Evolutionary conservation across 768 basidiomycete species (phyloP), one percentile per base, ranked within the genome.

Genomic region (Rickenella mellea): DNA sequence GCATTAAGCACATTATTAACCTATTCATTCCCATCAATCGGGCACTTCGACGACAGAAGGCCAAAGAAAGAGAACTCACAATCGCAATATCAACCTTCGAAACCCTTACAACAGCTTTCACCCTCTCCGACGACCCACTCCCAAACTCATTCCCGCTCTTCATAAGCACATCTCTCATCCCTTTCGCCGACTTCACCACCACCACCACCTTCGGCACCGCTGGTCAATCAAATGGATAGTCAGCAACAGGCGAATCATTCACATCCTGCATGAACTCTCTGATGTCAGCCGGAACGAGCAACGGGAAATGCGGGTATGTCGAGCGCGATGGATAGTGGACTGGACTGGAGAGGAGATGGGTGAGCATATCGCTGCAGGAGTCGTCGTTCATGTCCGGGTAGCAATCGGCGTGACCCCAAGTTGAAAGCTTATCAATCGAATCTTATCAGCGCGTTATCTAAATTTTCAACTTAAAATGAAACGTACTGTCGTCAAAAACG

Each of bases 251-350:
- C 8, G 54, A 50, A 5, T 41, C 50, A 40, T 44, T 56, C 39
- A 56, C 55, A 37, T 64, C 54, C 33, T 44, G 44, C 45, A 83
- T 52, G 36, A 57, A 53, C 2, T 58, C 48, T 48, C 69, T 55
- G 67, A 79, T 71, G 43, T 48, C 60, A 14, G 54, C 53, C 24
- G 87, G 86, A 4, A 73, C 74, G 52, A 83, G 54, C 70, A 92
- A 83, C 8, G 89, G 87, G 71, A 91, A 91, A 54, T 83, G 79
- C 1, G 76, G 84, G 51, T 86, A 85, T 2, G 70, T 69, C 9
- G 78, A 82, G 12, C 73, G 69, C 17, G 68, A 61, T 9, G 76
- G 73, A 57, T 83, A 91, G 47, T 81, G 67, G 17, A 76, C 62
- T 1, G 86, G 86, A 24, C 90, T 64, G 15, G 75, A 76, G 41